Base-by-base conservation (phyloP, 163 green algal species). In the Chlamydomonas reinhardtii region DNA sequence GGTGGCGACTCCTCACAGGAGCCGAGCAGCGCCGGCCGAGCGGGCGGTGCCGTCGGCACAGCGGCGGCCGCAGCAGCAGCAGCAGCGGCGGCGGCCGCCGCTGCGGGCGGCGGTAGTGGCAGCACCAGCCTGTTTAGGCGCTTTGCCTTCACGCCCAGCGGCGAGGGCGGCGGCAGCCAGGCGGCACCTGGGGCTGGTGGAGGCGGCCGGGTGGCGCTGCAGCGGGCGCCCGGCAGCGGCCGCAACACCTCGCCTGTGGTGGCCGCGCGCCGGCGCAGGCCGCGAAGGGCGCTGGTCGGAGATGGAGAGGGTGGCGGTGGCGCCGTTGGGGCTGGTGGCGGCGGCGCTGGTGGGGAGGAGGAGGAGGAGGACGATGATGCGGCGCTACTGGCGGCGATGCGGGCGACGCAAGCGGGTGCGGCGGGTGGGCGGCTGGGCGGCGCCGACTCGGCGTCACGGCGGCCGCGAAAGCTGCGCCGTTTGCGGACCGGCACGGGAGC, bases 81-180 rank as follows among this genome's bases (percentile, higher is more conserved):
- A n/a, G n/a, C n/a, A n/a, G n/a, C 2, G 11, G 32, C 2, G 15
- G 66, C 66, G 27, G 25, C 35, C 52, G 19, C 34, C 37, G 59
- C n/a, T 32, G 24, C 34, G 6, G 73, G 52, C 52, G 9, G 35
- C 17, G 8, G 37, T 34, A 31, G 77, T 65, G 19, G 65, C 77
- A 54, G 79, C 4, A 68, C 68, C 1, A 85, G 79, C 54, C 68
- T 85, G 16, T 85, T 85, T 27, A 85, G 73, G 54, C 54, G 61
- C 35, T 52, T 84, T 11, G 64, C 76, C 14, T 56, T 56, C 48
- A 56, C 48, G 48, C 48, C 48, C 9, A 9, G 48, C 48, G 48
- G 48, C 39, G 39, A 48, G 17, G 48, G 48, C 48, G 9, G 48
- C 48, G 9, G 48, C 48, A 56, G 6, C 5, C 48, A 56, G 5